Percentiles rank a stretch among this genome's conserved stretches.
Evolutionary conservation across 768 basidiomycete genomes (phyloP).

Genomic region (Suillus fuscotomentosus): DNA sequence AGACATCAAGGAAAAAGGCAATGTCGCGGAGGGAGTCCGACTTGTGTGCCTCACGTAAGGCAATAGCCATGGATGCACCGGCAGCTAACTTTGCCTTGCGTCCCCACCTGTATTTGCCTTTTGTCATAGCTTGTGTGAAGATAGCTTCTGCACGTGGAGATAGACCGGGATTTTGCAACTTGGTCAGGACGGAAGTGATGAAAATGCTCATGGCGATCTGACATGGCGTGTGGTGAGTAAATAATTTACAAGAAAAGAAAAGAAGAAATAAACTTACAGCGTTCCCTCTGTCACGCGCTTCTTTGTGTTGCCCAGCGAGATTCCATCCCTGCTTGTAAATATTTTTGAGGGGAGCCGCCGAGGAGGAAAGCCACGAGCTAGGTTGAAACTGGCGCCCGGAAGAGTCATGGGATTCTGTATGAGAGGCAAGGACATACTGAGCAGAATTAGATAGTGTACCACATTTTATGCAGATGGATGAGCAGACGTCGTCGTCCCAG

Average conservation of each 20-base stretch:
- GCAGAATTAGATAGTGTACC: slow-evolving; percentile 67
- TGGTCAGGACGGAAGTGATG: slow-evolving; percentile 58
- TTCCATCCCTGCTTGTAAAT: slow-evolving; percentile 55
- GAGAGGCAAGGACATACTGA: slow-evolving; percentile 57
- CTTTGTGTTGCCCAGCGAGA: slow-evolving; percentile 64
- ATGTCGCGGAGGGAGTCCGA: slow-evolving; percentile 70
- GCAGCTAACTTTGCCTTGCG: slow-evolving; percentile 66
- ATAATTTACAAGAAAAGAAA: slow-evolving; percentile 12
- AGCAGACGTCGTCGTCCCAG: slow-evolving; percentile 58
- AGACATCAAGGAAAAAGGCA: slow-evolving; percentile 61
- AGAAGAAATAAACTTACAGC: slow-evolving; percentile 40
- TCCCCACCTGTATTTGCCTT: slow-evolving; percentile 69
- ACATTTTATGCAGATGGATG: slow-evolving; percentile 66
- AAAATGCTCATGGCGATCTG: slow-evolving; percentile 65
- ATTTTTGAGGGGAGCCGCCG: slow-evolving; percentile 43
- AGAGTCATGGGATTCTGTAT: slow-evolving; percentile 35
- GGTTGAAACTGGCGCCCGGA: slow-evolving; percentile 33
- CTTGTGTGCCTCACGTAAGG: slow-evolving; percentile 67
- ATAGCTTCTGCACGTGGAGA: slow-evolving; percentile 64
- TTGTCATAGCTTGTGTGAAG: slow-evolving; percentile 66
- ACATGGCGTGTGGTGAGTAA: slow-evolving; percentile 9
- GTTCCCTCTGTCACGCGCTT: slow-evolving; percentile 64
- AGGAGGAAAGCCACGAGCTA: slow-evolving; percentile 23
- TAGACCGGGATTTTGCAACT: slow-evolving; percentile 58
- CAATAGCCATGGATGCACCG: slow-evolving; percentile 67